Conservation (phyloP, 2,329 filamentous ascomycete genomes). For the Thelonectria olida region DNA sequence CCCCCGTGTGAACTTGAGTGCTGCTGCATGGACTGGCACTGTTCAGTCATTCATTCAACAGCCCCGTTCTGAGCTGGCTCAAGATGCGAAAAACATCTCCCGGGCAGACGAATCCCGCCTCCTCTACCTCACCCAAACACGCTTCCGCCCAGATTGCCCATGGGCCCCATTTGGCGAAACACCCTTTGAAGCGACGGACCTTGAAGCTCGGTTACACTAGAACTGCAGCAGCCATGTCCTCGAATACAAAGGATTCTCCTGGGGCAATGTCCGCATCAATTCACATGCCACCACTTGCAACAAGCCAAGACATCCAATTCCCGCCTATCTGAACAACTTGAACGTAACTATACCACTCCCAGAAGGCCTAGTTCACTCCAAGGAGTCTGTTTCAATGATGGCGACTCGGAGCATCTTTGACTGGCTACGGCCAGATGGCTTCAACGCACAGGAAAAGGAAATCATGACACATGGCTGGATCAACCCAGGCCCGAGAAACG, state of each 20-base stretch:
- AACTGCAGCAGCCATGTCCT: background rate
- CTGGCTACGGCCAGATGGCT: background rate
- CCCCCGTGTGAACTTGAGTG: background rate
- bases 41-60: constrained; percentile 1
- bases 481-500: no score
- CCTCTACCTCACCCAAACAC: background rate
- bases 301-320: background rate
- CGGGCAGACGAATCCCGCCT: constrained; percentile 2
- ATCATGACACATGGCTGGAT: background rate
- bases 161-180: constrained; percentile 3
- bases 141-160: background rate
- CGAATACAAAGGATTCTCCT: constrained; percentile 3
- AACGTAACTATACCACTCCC: background rate
- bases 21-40: background rate
- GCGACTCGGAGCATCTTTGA: background rate
- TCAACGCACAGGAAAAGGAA: background rate
- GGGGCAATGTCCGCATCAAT: no score
- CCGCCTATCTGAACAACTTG: background rate
- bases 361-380: background rate
- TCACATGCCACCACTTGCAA: background rate
- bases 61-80: background rate
- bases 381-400: background rate
- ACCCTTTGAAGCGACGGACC: background rate
- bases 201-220: background rate
- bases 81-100: background rate